Conservation (phyloP, 73 alveolate genomes). For the Stentor coeruleus region DNA sequence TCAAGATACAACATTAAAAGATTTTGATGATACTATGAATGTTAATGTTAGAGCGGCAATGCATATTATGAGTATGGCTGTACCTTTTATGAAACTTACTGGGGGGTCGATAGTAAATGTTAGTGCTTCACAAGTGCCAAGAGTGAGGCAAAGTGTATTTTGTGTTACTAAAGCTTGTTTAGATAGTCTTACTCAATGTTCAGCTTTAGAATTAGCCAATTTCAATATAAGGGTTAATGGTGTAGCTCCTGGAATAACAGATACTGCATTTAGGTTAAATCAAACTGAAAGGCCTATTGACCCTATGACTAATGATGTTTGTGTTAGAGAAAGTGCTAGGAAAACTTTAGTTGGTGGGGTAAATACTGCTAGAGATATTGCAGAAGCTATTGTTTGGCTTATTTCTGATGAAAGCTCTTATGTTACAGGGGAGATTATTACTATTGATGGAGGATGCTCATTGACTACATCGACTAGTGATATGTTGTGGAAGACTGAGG, state of each 20-base stretch:
- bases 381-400: conserved; percentile 67
- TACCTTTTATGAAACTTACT: conserved; percentile 80
- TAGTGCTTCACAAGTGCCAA: conserved; percentile 80
- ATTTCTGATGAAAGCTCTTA: conserved; percentile 69
- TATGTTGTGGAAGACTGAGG: background rate
- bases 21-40: conserved; percentile 76
- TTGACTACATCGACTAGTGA: conserved; percentile 12
- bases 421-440: conserved; percentile 85
- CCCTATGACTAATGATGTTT: conserved; percentile 42
- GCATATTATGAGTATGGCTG: conserved; percentile 73
- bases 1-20: conserved; percentile 62
- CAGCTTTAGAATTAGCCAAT: conserved; percentile 84
- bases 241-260: conserved; percentile 78
- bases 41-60: conserved; percentile 76
- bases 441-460: conserved; percentile 73
- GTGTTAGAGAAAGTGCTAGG: conserved; percentile 43
- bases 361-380: conserved; percentile 59
- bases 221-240: conserved; percentile 79
- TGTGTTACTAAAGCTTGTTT: conserved; percentile 73
- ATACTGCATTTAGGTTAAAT: conserved; percentile 28
- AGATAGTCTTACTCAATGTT: conserved; percentile 64
- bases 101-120: conserved; percentile 78
- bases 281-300: conserved; percentile 24
- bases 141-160: conserved; percentile 58
- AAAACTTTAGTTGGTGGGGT: conserved; percentile 40